These are phyloP conservation scores for Lactarius quietus DNA, from an alignment of 768 basidiomycete species.

Conservation along the genomic window DNA sequence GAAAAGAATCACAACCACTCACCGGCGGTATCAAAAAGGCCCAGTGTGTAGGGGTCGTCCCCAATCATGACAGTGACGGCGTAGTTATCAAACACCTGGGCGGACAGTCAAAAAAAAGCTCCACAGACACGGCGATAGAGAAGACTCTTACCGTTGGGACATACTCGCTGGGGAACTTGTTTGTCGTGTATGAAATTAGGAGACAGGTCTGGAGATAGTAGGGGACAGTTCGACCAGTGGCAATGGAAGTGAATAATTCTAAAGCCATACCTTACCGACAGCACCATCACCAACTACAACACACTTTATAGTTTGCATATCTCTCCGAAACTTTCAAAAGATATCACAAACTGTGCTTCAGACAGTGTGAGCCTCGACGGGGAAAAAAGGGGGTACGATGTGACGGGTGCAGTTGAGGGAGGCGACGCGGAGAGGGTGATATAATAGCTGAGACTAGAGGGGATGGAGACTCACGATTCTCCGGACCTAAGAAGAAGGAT, in stretches of 20 bases:
- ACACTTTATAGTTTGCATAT: slow-evolving; percentile 97
- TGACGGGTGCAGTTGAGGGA: neutral
- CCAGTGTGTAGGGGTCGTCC: slow-evolving; percentile 97
- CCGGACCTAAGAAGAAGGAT: slow-evolving; percentile 10
- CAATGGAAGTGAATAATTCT: neutral
- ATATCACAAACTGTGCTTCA: slow-evolving; percentile 15
- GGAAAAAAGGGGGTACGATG: slow-evolving; percentile 3
- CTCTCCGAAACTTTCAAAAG: slow-evolving; percentile 16
- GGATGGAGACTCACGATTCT: slow-evolving; percentile 20
- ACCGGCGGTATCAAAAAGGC: slow-evolving; percentile 99
- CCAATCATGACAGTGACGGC: slow-evolving; percentile 99
- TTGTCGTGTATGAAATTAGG: slow-evolving; percentile 95
- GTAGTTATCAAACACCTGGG: slow-evolving; percentile 92
- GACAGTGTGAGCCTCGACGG: slow-evolving; percentile 4
- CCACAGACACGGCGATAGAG: slow-evolving; percentile 18
- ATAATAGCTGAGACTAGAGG: neutral
- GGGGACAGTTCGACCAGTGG: neutral
- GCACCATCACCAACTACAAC: slow-evolving; percentile 98
- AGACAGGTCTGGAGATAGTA: slow-evolving; percentile 71
- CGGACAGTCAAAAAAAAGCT: slow-evolving; percentile 23
- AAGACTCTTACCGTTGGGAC: slow-evolving; percentile 82
- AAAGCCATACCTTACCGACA: slow-evolving; percentile 83
- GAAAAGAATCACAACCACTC: slow-evolving; percentile 34
- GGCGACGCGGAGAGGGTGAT: neutral
- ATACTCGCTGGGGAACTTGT: slow-evolving; percentile 99